A percentile compares a stretch with the other conserved stretches of the same genome.
These are phyloP conservation scores for Phaeoacremonium minimum DNA, from an alignment of 2,329 filamentous ascomycete genomes.

Conservation along the genomic window DNA sequence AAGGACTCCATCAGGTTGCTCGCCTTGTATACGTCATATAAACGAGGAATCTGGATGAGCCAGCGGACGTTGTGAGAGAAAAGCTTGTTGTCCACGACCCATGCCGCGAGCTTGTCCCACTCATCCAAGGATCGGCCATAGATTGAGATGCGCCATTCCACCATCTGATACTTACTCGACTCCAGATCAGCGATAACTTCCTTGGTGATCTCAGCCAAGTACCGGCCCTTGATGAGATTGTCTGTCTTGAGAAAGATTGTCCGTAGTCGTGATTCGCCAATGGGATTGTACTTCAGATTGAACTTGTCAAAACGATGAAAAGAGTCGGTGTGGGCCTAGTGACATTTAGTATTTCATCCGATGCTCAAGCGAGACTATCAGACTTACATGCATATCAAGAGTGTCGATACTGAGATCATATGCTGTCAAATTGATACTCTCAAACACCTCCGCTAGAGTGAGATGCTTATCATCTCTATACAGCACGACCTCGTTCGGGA, in stretches of 20 bases:
- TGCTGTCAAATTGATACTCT: slow-evolving; percentile 94
- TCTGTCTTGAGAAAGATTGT: slow-evolving; percentile 99
- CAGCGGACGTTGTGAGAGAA: slow-evolving; percentile 97
- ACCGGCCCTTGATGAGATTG: slow-evolving; percentile 93
- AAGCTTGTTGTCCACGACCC: slow-evolving; percentile 97
- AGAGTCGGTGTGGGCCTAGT: slow-evolving; percentile 85
- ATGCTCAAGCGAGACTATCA: slow-evolving; percentile 3
- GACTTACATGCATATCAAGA: slow-evolving; percentile 90
- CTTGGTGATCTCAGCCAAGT: slow-evolving; percentile 94
- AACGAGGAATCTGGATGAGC: slow-evolving; percentile 90
- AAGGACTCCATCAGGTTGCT: slow-evolving; percentile 83
- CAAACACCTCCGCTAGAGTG: slow-evolving; percentile 88
- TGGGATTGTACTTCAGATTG: slow-evolving; percentile 97
- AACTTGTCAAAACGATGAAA: slow-evolving; percentile 99
- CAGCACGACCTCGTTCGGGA: slow-evolving; percentile 86
- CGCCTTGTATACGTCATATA: slow-evolving; percentile 94
- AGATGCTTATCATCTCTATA: slow-evolving; percentile 89
- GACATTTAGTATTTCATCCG: background rate
- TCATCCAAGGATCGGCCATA: slow-evolving; percentile 90
- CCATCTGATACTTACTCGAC: slow-evolving; percentile 99
- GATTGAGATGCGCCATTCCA: slow-evolving; percentile 97
- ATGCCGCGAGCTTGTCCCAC: slow-evolving; percentile 96
- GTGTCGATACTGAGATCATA: slow-evolving; percentile 99
- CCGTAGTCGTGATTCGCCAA: slow-evolving; percentile 88
- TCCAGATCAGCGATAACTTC: slow-evolving; percentile 97